Base-by-base conservation (phyloP, 805 yeast genomes). In the Saccharomycopsis lassenensis region DNA sequence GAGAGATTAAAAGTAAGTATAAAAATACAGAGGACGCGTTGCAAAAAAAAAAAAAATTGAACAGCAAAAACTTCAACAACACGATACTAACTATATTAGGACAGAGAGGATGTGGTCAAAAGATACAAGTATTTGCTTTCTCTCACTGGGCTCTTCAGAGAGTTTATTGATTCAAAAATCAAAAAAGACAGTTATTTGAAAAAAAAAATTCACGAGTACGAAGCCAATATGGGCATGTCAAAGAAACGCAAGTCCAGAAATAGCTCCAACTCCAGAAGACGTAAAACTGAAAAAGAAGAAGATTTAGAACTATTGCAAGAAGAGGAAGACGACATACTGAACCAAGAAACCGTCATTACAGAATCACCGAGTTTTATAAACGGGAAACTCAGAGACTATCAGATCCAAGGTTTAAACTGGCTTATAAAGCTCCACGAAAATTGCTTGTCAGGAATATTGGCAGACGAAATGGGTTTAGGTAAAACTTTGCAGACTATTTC, bases 401-500 rank as follows among this genome's bases (percentile, higher is more conserved):
- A 89, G 60, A 65, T 89, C 21, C 95, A 86, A 52, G 98, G 98
- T 34, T 67, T 89, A 35, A 91, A 91, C 58, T 89, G 98, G 98
- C 66, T 89, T 51, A 78, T 89, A 14, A 75, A 93, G 1, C 59
- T 89, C 24, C 83, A 86, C 54, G 95, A 87, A 47, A 85, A 89
- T 56, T 71, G 80, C 48, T 67, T 89, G 29, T 80, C 94, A 7
- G 98, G 98, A 15, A 91, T 89, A 31, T 61, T 89, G 33, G 98
- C 98, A 8, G 98, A 89, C 59, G 98, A 89, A 56, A 89, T 91
- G 98, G 98, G 98, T 2, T 66, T 89, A 27, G 98, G 98, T 39
- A 89, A 89, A 57, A 89, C 98, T 4, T 62, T 91, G 39, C 98
- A 89, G 58, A 89, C 97, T 0, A 85, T 89, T 31, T 74, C 97